A percentile compares a stretch with the other conserved stretches of the same genome.
Evolutionary conservation across 2,329 filamentous ascomycete genomes (phyloP).

Genomic region (Penicillium hordei): DNA sequence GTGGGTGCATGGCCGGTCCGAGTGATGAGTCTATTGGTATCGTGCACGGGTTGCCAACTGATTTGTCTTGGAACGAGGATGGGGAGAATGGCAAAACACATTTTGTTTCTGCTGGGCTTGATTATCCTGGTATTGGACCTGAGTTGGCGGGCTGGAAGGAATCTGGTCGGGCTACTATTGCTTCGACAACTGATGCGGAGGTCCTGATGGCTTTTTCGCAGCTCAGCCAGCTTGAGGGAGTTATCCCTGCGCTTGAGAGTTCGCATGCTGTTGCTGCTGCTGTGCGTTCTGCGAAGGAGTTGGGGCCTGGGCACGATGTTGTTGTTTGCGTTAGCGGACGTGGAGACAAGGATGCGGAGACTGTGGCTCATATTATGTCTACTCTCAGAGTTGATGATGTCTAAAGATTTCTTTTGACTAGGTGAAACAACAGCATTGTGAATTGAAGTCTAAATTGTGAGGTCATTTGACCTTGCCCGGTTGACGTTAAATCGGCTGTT

Average conservation of each 20-base stretch:
- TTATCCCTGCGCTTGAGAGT: constrained; percentile 90
- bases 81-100: constrained; percentile 91
- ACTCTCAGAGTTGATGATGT: constrained; percentile 57
- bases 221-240: constrained; percentile 83
- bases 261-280: constrained; percentile 87
- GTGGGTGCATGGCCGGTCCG: too few species aligned
- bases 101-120: constrained; percentile 87
- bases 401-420: neutral
- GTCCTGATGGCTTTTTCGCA: constrained; percentile 82
- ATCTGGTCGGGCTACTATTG: constrained; percentile 73
- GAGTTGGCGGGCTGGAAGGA: constrained; percentile 92
- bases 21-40: constrained; percentile 74
- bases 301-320: constrained; percentile 79
- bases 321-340: constrained; percentile 89
- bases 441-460: neutral
- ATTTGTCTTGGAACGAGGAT: constrained; percentile 83
- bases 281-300: constrained; percentile 81
- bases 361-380: constrained; percentile 86
- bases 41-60: constrained; percentile 91
- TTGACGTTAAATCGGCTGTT: too few species aligned
- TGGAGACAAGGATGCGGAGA: constrained; percentile 97
- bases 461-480: neutral
- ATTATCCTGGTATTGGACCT: constrained; percentile 93
- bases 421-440: neutral
- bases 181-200: constrained; percentile 83